Base-by-base conservation (phyloP, 345 rosid genomes). In the Kernera saxatilis region DNA sequence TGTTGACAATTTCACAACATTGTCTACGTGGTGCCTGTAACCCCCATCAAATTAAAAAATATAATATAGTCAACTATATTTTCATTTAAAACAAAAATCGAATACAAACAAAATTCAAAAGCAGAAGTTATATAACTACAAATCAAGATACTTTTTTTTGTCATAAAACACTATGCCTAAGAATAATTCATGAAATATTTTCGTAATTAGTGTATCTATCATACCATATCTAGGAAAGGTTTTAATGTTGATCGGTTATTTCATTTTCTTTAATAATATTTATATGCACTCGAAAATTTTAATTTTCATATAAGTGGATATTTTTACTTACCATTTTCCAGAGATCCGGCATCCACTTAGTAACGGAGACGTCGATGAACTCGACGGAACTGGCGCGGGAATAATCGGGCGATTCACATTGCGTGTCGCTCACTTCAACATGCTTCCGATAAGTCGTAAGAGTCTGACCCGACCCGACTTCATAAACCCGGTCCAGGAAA, bases 21-120 rank as follows among this genome's bases (percentile, higher is more conserved):
- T 75, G 75, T 56, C 79, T 69, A n/a, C 79, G 70, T 57, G 92
- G 97, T 12, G 97, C 97, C 98, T 93, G 88, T 27, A 18, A 13
- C 22, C 37, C 40, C 56, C 23, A 32, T 35, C 40, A 69, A 8
- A 13, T 11, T 25, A 18, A n/a, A 25, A 25, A 9, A 39, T 36
- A 23, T 15, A 30, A 17, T 1, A 25, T 8, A 41, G 23, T 29
- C 23, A 25, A 27, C 12, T 14, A 41, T 13, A 14, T 5, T 19
- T 18, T 44, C 3, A 5, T 35, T 35, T 5, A 9, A 5, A 19
- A 41, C 2, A 13, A 14, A 41, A 1, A 40, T n/a, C n/a, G n/a
- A 5, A 9, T 3, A 29, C 30, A 52, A 5, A 40, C 4, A 26
- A 52, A 25, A 7, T 15, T 1, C 7, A 29, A 30, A 53, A 27